Evolutionary conservation across 139 green algal genomes (phyloP), one percentile per base, ranked within the genome.

Genomic region (Tetradesmus lagerheimii): DNA sequence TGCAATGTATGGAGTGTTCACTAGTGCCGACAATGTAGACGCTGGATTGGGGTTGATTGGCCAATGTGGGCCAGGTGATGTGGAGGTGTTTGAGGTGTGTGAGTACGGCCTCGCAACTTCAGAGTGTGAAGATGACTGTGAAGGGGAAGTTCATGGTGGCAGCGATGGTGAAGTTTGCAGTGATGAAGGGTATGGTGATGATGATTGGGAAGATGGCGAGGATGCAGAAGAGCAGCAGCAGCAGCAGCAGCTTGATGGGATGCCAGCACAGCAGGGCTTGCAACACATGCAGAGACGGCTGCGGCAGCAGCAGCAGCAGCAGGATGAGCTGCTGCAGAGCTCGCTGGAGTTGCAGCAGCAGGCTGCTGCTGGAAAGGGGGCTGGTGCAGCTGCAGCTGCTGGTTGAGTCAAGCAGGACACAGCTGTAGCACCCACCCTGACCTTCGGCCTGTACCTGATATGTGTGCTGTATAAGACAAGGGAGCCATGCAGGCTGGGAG

Each of bases 151-250:
- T 83, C 35, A 47, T 18, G 57, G 25, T 23, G 18, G 23, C 11
- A 15, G 20, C 39, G 27, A 20, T 34, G 15, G 20, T 47, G 25
- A 25, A 45, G 25, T 34, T 31, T 16, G 27, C n/a, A 27, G 27
- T 84, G 38, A 62, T n/a, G 27, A 31, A 34, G 76, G 16, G 27
- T 20, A 82, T 43, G 25, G 25, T 82, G 76, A 14, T 14, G 76
- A 82, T 50, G 76, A 82, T 5, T 82, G 76, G 76, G 76, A 66
- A 25, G 53, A 29, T 66, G 57, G 57, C 31, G 57, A 71, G 57
- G 5, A 62, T 20, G 47, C 50, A 27, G 50, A 25, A 25, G 50
- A 71, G 57, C 57, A 71, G 57, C 57, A 71, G 57, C 57, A 71
- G 20, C 57, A 71, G 57, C 57, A 71, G 57, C 57, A 57, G n/a